Conservation (phyloP, 768 basidiomycete genomes). For the Leccinum truebloodii region DNA sequence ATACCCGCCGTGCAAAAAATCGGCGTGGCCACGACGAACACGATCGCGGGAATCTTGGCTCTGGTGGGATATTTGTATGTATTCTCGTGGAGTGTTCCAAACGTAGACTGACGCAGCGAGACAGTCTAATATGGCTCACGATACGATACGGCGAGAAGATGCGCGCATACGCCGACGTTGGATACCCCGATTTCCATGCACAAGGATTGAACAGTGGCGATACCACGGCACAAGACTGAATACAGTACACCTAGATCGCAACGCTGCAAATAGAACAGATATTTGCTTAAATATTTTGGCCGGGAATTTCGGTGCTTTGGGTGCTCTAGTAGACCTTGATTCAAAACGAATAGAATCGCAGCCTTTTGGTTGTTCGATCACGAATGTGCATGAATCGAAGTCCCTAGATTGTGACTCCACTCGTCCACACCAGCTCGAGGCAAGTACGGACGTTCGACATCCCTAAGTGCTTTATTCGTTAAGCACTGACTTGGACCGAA, state of each 20-base stretch:
- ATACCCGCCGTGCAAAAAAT: constrained; percentile 49
- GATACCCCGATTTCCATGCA: constrained; percentile 40
- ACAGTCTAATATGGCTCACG: constrained; percentile 52
- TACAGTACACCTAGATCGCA: too few relatives aligned
- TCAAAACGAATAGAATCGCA: not conserved
- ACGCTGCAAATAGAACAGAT: not conserved
- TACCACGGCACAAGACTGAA: not conserved
- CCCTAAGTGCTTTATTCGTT: not conserved
- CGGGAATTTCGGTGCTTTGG: not conserved
- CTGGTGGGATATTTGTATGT: constrained; percentile 57
- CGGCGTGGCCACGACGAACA: constrained; percentile 53
- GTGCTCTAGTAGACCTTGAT: not conserved
- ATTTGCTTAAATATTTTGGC: not conserved
- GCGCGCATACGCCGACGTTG: constrained; percentile 57
- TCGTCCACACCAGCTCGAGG: not conserved
- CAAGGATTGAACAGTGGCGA: not conserved
- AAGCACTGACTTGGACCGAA: not conserved
- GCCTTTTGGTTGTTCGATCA: not conserved
- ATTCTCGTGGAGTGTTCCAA: not conserved
- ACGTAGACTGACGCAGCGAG: constrained; percentile 1
- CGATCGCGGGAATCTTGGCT: constrained; percentile 44
- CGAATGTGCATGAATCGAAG: constrained; percentile 6
- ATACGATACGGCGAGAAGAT: constrained; percentile 59
- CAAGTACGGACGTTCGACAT: not conserved
- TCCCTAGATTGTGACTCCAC: not conserved